phyloP scores from a whole-genome alignment of 768 basidiomycete genomes.

The Rhodotorula graminis region DNA sequence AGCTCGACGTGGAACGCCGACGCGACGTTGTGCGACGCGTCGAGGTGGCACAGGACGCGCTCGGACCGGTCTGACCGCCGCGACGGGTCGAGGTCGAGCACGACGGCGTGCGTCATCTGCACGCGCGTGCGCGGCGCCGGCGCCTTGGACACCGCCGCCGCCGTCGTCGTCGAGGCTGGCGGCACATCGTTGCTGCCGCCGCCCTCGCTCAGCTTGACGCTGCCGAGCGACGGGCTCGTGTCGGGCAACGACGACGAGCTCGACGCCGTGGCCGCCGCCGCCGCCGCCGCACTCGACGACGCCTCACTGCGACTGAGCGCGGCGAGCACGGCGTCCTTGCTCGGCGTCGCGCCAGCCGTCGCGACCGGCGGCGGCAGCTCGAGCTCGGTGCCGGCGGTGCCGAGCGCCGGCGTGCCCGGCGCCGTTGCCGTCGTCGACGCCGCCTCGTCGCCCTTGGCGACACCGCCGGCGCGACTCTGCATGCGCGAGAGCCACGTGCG shows the following conservation, averaged over 20 bases:
- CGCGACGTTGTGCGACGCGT: conserved; percentile 89
- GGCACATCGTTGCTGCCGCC: not conserved
- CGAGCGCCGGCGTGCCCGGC: not conserved
- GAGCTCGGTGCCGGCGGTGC: not conserved
- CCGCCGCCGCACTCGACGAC: conserved; percentile 10
- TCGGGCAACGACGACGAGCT: not conserved
- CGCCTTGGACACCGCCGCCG: no score
- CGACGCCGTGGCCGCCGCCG: not conserved
- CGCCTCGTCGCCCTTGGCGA: not conserved
- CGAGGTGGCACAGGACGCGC: conserved; percentile 68
- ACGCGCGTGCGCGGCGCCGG: conserved; percentile 55
- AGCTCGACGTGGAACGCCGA: conserved; percentile 96
- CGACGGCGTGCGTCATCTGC: conserved; percentile 74
- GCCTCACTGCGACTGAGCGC: conserved; percentile 44
- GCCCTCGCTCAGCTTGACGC: no score
- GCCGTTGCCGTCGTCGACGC: not conserved
- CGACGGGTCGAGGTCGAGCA: conserved; percentile 76
- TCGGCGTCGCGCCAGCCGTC: conserved; percentile 7
- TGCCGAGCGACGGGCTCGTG: no score
- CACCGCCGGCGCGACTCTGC: not conserved
- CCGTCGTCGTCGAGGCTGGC: no score
- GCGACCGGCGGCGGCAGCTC: not conserved
- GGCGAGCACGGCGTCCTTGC: not conserved
- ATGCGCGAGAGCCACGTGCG: conserved; percentile 21
- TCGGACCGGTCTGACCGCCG: conserved; percentile 32